These are phyloP conservation scores for Diospyros lotus DNA, from an alignment of 148 eudicot species.

Conservation along the genomic window DNA sequence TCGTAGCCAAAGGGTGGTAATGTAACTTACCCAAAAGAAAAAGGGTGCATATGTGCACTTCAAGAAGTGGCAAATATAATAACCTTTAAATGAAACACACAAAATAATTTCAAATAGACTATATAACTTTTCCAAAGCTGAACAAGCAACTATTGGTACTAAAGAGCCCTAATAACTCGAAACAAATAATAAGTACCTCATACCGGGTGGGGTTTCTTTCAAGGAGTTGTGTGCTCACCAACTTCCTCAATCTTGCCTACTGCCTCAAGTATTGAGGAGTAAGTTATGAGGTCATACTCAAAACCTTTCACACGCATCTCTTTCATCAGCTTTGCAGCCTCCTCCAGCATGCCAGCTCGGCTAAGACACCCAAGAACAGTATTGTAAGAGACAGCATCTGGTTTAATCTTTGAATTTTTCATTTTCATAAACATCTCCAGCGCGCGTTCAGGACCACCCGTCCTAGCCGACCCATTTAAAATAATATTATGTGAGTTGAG, in stretches of 20 bases:
- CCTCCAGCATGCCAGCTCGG: constrained; percentile 97
- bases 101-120: not conserved
- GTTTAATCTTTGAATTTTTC: constrained; percentile 56
- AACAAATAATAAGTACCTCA: not conserved
- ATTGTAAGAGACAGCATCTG: constrained; percentile 86
- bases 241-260: constrained; percentile 87
- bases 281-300: constrained; percentile 78
- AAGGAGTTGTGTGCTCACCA: constrained; percentile 13
- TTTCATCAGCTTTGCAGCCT: constrained; percentile 85
- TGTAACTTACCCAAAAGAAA: too few relatives aligned
- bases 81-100: not conserved
- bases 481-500: constrained; percentile 79
- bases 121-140: not conserved
- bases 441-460: constrained; percentile 68
- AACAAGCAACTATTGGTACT: constrained; percentile 6
- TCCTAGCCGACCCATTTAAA: constrained; percentile 70
- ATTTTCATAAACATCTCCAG: constrained; percentile 71
- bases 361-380: constrained; percentile 87
- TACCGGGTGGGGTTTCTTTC: constrained; percentile 9
- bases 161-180: not conserved
- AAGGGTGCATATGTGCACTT: constrained; percentile 26
- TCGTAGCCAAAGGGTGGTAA: too few relatives aligned
- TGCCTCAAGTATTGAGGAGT: constrained; percentile 92
- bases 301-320: constrained; percentile 73
- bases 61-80: too few relatives aligned